Evolutionary conservation across 2,329 filamentous ascomycete genomes (phyloP).

Genomic region (Aspergillus hortae): DNA sequence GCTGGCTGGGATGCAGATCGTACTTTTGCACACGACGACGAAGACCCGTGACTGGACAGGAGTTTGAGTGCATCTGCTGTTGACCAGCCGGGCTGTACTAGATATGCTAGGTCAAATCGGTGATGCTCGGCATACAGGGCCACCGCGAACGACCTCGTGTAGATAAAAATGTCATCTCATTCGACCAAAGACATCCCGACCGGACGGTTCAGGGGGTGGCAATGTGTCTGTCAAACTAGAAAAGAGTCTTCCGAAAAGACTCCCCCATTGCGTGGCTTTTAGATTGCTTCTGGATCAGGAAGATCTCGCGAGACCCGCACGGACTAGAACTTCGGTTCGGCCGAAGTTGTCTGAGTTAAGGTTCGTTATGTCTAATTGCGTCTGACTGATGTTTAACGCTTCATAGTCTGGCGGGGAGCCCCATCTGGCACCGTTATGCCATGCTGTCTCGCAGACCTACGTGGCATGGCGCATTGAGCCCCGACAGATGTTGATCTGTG

Average conservation of each 20-base stretch:
- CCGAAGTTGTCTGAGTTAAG: neutral
- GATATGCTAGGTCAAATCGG: too few species aligned
- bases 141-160: too few species aligned
- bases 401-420: neutral
- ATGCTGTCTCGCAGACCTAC: neutral
- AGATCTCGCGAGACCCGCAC: neutral
- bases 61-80: neutral
- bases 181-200: too few species aligned
- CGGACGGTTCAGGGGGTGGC: too few species aligned
- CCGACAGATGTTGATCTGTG: neutral
- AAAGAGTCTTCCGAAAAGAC: too few species aligned
- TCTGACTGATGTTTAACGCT: neutral
- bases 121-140: too few species aligned
- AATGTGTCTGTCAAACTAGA: too few species aligned
- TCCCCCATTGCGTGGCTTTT: neutral
- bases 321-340: neutral
- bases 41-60: neutral
- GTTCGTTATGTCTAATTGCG: neutral
- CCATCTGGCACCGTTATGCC: neutral
- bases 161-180: too few species aligned
- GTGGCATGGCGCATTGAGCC: neutral
- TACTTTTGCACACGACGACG: neutral
- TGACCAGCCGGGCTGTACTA: too few species aligned
- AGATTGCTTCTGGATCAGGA: neutral
- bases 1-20: neutral